phyloP scores from a whole-genome alignment of 2,329 filamentous ascomycete species.

The Penicillium paneum region DNA sequence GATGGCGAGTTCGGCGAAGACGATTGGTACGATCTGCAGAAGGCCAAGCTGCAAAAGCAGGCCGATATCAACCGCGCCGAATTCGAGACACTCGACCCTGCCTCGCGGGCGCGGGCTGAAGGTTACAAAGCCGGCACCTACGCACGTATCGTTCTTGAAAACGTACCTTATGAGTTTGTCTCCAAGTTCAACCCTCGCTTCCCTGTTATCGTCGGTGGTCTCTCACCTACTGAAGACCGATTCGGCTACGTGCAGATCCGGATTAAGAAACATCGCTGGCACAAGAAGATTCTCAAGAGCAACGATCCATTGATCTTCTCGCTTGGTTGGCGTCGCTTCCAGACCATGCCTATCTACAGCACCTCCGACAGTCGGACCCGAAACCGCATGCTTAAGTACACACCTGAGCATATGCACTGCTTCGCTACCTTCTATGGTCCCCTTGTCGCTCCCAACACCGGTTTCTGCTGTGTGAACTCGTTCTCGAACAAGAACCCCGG shows the following conservation, averaged over 20 bases:
- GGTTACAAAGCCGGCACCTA: conserved; percentile 91
- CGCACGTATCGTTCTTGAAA: conserved; percentile 82
- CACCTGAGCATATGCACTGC: conserved; percentile 98
- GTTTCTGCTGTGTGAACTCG: conserved; percentile 89
- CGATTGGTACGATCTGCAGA: conserved; percentile 97
- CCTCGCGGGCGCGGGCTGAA: conserved; percentile 78
- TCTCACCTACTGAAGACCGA: conserved; percentile 88
- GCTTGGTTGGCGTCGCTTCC: conserved; percentile 92
- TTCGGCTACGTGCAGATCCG: conserved; percentile 94
- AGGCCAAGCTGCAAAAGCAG: conserved; percentile 91
- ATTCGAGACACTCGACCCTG: conserved; percentile 81
- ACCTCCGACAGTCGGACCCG: conserved; percentile 89
- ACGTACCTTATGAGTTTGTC: conserved; percentile 87
- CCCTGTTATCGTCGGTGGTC: conserved; percentile 85
- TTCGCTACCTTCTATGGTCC: conserved; percentile 95
- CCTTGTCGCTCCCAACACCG: conserved; percentile 90
- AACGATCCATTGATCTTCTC: conserved; percentile 98
- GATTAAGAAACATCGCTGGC: conserved; percentile 97
- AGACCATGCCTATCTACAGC: conserved; percentile 87
- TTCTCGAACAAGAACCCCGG: conserved; percentile 80
- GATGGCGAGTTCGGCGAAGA: conserved; percentile 85
- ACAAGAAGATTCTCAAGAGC: conserved; percentile 98
- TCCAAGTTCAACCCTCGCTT: conserved; percentile 74
- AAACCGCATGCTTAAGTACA: conserved; percentile 98
- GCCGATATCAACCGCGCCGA: conserved; percentile 94